Percentiles rank a stretch among this genome's conserved stretches.
phyloP scores from a whole-genome alignment of 1,284 basidiomycete species.

The Cutaneotrichosporon mucoides region DNA sequence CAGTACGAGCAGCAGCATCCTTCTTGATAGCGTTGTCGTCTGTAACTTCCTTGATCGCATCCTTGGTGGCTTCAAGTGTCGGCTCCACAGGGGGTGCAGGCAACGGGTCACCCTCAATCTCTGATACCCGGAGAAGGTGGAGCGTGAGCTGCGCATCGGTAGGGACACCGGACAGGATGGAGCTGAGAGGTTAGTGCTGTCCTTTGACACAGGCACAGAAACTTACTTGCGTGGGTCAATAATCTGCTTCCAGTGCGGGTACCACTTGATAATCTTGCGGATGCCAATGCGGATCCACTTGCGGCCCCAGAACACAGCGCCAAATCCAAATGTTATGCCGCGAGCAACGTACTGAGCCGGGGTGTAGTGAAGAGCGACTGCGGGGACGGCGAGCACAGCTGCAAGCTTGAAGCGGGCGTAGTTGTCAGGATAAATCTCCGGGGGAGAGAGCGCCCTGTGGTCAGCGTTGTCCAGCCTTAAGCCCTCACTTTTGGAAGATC shows the following conservation, averaged over 20 bases:
- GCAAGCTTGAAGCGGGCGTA: conserved; percentile 49
- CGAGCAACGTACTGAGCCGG: conserved; percentile 52
- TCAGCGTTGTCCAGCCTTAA: not conserved
- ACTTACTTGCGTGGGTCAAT: conserved; percentile 39
- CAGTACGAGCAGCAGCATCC: not conserved
- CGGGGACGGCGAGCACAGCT: conserved; percentile 43
- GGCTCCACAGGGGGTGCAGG: conserved; percentile 47
- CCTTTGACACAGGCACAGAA: not conserved
- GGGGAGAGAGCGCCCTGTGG: conserved; percentile 51
- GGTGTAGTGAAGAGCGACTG: conserved; percentile 50
- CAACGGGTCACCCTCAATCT: conserved; percentile 44
- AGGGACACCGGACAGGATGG: conserved; percentile 55
- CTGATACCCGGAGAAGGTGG: conserved; percentile 55
- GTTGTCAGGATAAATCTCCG: conserved; percentile 44
- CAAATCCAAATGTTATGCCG: conserved; percentile 51
- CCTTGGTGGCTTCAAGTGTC: not conserved
- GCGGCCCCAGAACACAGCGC: conserved; percentile 56
- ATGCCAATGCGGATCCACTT: conserved; percentile 53
- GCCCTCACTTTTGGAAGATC: conserved; percentile 46
- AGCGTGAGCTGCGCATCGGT: conserved; percentile 59
- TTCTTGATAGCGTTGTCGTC: not conserved
- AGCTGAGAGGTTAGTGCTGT: conserved; percentile 31
- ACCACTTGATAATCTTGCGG: conserved; percentile 48
- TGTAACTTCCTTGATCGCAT: not conserved
- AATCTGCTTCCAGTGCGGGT: conserved; percentile 55